Base-by-base conservation (phyloP, 2,329 filamentous ascomycete genomes). In the Plectosphaerella sp. region DNA sequence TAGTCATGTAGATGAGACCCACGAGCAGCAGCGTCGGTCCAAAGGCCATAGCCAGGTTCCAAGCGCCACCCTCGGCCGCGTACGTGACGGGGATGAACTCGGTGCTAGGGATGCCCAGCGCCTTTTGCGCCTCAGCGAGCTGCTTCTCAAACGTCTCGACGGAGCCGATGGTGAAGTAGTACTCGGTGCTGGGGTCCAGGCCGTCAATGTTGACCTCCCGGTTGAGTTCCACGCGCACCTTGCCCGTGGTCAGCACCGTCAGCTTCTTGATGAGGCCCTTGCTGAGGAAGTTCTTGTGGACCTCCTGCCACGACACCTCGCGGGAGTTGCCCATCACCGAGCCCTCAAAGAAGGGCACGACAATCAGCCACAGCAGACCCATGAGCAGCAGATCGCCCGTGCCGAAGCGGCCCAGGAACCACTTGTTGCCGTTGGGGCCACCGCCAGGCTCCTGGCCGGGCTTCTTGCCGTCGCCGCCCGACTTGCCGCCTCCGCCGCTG, bases 261-360 rank as follows among this genome's bases (percentile, higher is more conserved):
- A 99, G 80, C 75, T 92, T 97, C 73, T 97, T 89, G 18, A 99
- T 92, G 22, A 99, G 79, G 8, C 94, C 94, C 77, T 96, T 97
- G 72, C 97, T 91, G 55, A 99, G 78, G 77, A 96, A 97, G 33
- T 91, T 94, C 61, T 84, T 92, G 57, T 89, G 80, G 73, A 99
- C 90, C 72, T 99, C 94, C 72, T 99, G 92, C 90, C 91, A 99
- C 51, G 94, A 97, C 54, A 99, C 97, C 66, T 99, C 93, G 63
- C 72, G 71, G 57, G 77, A 73, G 4, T 55, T 50, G 48, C 63
- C 61, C 20, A 71, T 70, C 57, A 76, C 72, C 24, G 75, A 59
- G 57, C 71, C 71, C 49, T 67, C 66, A 48, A 72, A 68, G 50
- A 76, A 57, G 4, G 72, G 71, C 49, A 66, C 70, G 52, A 75